A percentile compares a stretch with the other conserved stretches of the same genome.
Conservation (phyloP, 768 basidiomycete species). For the Suillus hirtellus region DNA sequence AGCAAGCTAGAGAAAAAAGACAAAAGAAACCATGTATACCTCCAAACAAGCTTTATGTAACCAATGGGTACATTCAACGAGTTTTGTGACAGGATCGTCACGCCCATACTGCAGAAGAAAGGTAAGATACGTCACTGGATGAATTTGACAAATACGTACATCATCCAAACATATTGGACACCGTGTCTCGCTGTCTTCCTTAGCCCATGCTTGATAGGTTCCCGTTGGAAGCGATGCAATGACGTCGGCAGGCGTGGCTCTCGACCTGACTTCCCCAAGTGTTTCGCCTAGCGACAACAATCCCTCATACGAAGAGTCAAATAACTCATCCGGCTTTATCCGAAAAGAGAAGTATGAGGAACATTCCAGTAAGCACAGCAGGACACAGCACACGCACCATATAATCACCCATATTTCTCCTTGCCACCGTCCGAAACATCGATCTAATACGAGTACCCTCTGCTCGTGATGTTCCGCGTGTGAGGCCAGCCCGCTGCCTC, state of each 20-base stretch:
- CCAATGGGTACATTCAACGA: constrained; percentile 77
- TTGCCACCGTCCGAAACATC: constrained; percentile 15
- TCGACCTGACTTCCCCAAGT: constrained; percentile 70
- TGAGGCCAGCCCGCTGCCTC: constrained; percentile 6
- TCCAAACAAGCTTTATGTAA: constrained; percentile 74
- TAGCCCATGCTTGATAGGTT: constrained; percentile 68
- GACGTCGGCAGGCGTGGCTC: constrained; percentile 60
- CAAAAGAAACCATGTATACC: constrained; percentile 40
- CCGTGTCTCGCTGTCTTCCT: constrained; percentile 62
- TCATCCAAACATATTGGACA: constrained; percentile 88
- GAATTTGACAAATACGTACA: constrained; percentile 44
- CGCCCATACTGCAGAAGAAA: constrained; percentile 54
- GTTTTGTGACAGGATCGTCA: constrained; percentile 62
- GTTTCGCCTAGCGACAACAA: constrained; percentile 57
- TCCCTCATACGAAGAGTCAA: constrained; percentile 75
- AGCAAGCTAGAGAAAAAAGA: not conserved
- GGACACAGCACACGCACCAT: constrained; percentile 44
- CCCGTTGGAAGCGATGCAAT: constrained; percentile 60
- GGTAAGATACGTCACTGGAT: constrained; percentile 10
- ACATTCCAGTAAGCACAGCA: constrained; percentile 10
- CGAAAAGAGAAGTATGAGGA: constrained; percentile 10
- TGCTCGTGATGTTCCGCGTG: constrained; percentile 4
- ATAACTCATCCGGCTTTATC: constrained; percentile 71
- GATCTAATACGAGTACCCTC: constrained; percentile 6
- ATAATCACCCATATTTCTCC: constrained; percentile 42